These are phyloP conservation scores for barrel medic (Medicago truncatula) DNA, from an alignment of 306 rosid species.

Conservation along the genomic window MtrunA17r5.0-ANR NC_053048.1:31753001-31753500, in stretches of 20 bases:
- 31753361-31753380: constrained; percentile 65
- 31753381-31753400: constrained; percentile 73
- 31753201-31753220: neutral
- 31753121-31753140: neutral
- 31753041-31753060: neutral
- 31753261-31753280: neutral
- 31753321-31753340: neutral
- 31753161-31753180: no score
- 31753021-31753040: neutral
- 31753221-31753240: constrained; percentile 9
- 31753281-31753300: constrained; percentile 26
- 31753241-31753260: constrained; percentile 20
- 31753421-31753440: constrained; percentile 59
- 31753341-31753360: constrained; percentile 58
- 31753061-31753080: no score
- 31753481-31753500: constrained; percentile 30
- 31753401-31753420: constrained; percentile 68
- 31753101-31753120: neutral
- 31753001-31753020: neutral
- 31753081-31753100: neutral
- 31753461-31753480: constrained; percentile 31
- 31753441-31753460: constrained; percentile 67
- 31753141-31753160: neutral
- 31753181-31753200: neutral
- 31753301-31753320: constrained; percentile 11